Base-by-base conservation (phyloP, 2,329 filamentous ascomycete species). In the Aureobasidium sp. region DNA sequence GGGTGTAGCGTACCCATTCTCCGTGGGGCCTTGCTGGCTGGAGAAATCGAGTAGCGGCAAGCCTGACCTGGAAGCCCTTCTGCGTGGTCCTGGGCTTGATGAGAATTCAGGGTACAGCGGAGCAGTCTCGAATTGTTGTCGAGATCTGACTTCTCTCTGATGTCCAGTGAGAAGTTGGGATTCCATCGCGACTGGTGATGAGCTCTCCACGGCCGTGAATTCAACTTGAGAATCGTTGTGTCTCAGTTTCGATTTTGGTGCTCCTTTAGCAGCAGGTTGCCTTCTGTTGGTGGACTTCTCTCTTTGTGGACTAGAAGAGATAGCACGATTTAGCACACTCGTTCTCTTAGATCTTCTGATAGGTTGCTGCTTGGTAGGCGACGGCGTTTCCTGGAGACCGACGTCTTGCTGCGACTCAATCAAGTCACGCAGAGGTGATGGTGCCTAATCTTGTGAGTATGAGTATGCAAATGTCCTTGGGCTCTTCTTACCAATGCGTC, bases 211-310 rank as follows among this genome's bases (percentile, higher is more conserved):
- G 0, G 84, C 77, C 2, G 87, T 84, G 69, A 94, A 94, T 47
- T 89, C 82, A 29, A 95, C 82, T 69, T 95, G 91, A 0, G 90
- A 95, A 73, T 95, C 83, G 65, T 96, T 84, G 67, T 96, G 91
- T 37, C 88, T 84, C 32, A 87, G 78, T 63, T 82, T 83, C 20
- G 81, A 78, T 51, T 56, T 60, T 26, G 32, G 23, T 15, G 42
- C 50, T 26, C 46, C 10, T 23, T 62, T 53, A 12, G 23, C 15
- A n/a, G 27, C 27, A 34, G 61, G 27, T n/a, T 20, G 42, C 12
- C 46, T 50, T 39, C 53, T 44, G 23, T 12, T 51, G 3, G 9
- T 36, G 15, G 61, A 23, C n/a, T 55, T 56, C 15, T 36, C 52
- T 41, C 48, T 34, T 46, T 48, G 55, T 20, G 51, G 48, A 20